A percentile compares a stretch with the other conserved stretches of the same genome.
phyloP scores from a whole-genome alignment of 2,329 filamentous ascomycete genomes.

The Calonectria pseudoreteaudii region DNA sequence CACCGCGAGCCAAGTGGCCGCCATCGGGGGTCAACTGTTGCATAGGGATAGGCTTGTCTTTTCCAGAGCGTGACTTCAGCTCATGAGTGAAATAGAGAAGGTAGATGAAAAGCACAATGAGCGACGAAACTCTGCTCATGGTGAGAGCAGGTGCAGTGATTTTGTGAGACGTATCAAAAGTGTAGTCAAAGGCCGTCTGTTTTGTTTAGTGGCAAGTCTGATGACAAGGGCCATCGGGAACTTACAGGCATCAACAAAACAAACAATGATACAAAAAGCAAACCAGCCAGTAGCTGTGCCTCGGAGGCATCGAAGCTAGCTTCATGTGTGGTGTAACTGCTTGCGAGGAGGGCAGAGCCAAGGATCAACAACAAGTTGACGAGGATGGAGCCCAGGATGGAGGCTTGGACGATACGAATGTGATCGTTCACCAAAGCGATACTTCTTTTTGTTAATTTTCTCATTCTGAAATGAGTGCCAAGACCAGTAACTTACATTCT shows the following conservation, averaged over 20 bases:
- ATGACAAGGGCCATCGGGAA: rapidly evolving
- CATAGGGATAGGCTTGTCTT: slow-evolving; percentile 79
- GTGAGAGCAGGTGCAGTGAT: slow-evolving; percentile 74
- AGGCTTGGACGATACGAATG: slow-evolving; percentile 81
- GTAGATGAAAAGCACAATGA: slow-evolving; percentile 80
- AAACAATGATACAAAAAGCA: slow-evolving; percentile 54
- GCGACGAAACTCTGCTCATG: slow-evolving; percentile 81
- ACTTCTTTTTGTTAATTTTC: slow-evolving; percentile 50
- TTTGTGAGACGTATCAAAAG: slow-evolving; percentile 67
- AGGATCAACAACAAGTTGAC: slow-evolving; percentile 81
- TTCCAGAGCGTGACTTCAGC: slow-evolving; percentile 71
- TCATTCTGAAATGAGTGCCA: not conserved
- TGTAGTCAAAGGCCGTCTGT: slow-evolving; percentile 56
- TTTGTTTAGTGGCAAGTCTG: not conserved
- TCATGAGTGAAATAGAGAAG: slow-evolving; percentile 81
- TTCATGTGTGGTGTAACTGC: slow-evolving; percentile 76
- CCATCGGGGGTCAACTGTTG: slow-evolving; percentile 72
- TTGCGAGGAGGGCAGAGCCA: slow-evolving; percentile 79
- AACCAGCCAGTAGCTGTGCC: slow-evolving; percentile 49
- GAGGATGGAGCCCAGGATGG: slow-evolving; percentile 80
- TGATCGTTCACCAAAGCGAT: slow-evolving; percentile 67
- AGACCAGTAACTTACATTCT: slow-evolving; percentile 51
- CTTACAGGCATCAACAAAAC: slow-evolving; percentile 53
- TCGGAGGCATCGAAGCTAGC: slow-evolving; percentile 57
- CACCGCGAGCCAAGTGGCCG: not conserved